Conservation (phyloP, 225 moss, liverwort and hornwort species). For the Takakia lepidozioides region DNA sequence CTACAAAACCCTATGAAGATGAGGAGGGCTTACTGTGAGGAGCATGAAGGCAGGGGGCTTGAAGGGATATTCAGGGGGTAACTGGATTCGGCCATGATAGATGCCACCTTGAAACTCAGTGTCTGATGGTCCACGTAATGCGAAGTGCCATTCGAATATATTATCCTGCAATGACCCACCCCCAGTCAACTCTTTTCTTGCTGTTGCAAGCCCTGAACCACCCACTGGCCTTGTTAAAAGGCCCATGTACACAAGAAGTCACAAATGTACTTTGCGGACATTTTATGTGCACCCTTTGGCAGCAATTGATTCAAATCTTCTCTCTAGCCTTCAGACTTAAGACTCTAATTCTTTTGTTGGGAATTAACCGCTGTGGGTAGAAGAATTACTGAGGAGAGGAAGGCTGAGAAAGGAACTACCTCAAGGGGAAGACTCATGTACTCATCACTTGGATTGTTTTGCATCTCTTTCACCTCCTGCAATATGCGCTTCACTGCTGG, state of each 20-base stretch:
- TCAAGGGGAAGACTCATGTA: constrained; percentile 93
- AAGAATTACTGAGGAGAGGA: too few species aligned
- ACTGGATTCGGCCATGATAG: constrained; percentile 97
- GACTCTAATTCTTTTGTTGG: too few species aligned
- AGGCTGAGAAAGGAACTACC: too few species aligned
- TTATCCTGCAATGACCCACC: constrained; percentile 67
- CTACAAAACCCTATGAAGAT: not conserved
- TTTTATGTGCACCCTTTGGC: too few species aligned
- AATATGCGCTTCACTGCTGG: constrained; percentile 95
- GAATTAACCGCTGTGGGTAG: too few species aligned
- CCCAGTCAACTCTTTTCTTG: too few species aligned
- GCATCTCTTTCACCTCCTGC: constrained; percentile 97
- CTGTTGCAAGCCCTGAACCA: too few species aligned
- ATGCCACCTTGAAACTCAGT: constrained; percentile 96
- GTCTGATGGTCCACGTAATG: constrained; percentile 91
- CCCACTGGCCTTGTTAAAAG: too few species aligned
- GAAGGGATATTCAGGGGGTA: constrained; percentile 98
- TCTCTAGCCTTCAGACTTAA: too few species aligned
- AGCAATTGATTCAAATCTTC: too few species aligned
- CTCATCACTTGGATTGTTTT: constrained; percentile 83
- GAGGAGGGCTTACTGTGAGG: constrained; percentile 44
- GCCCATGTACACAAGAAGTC: too few species aligned
- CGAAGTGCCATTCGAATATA: constrained; percentile 99
- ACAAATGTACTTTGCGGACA: too few species aligned
- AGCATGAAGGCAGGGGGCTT: constrained; percentile 97